phyloP scores from a whole-genome alignment of 345 rosid genomes.

The Syzygium aqueum region DNA sequence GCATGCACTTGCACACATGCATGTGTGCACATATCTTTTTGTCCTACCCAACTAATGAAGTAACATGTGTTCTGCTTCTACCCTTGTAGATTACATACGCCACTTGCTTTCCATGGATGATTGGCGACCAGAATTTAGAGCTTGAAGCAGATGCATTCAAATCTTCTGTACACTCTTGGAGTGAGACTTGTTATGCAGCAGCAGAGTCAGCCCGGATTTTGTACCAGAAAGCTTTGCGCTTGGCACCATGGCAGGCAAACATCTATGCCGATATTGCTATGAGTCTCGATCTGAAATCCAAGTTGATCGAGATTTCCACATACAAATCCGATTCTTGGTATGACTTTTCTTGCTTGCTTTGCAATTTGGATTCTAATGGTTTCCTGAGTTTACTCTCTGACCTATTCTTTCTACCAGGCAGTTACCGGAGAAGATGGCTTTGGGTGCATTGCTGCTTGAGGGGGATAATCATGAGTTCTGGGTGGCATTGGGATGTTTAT shows the following conservation, averaged over 20 bases:
- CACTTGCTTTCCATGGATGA: slow-evolving; percentile 74
- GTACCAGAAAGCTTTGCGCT: slow-evolving; percentile 69
- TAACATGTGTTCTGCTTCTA: slow-evolving; percentile 2
- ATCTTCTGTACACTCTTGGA: slow-evolving; percentile 63
- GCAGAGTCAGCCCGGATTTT: slow-evolving; percentile 60
- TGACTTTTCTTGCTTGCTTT: slow-evolving; percentile 8
- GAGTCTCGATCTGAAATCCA: slow-evolving; percentile 56
- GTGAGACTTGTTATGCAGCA: slow-evolving; percentile 43
- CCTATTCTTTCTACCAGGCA: slow-evolving; percentile 54
- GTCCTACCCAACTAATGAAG: neutral
- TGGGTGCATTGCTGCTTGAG: slow-evolving; percentile 85
- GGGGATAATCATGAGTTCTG: slow-evolving; percentile 70
- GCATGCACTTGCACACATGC: neutral
- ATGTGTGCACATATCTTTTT: neutral
- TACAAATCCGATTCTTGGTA: slow-evolving; percentile 48
- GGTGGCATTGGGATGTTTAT: slow-evolving; percentile 82
- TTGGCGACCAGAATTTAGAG: slow-evolving; percentile 20
- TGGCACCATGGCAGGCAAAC: slow-evolving; percentile 92
- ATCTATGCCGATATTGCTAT: slow-evolving; percentile 70
- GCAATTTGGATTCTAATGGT: slow-evolving; percentile 7
- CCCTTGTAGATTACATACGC: slow-evolving; percentile 57
- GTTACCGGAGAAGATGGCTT: slow-evolving; percentile 77
- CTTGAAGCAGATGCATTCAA: slow-evolving; percentile 28
- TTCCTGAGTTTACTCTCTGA: slow-evolving; percentile 4
- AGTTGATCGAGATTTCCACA: slow-evolving; percentile 22